Percentiles rank a stretch among this genome's conserved stretches.
Evolutionary conservation across 345 rosid genomes (phyloP).

Genomic region (Syzygium grande): DNA sequence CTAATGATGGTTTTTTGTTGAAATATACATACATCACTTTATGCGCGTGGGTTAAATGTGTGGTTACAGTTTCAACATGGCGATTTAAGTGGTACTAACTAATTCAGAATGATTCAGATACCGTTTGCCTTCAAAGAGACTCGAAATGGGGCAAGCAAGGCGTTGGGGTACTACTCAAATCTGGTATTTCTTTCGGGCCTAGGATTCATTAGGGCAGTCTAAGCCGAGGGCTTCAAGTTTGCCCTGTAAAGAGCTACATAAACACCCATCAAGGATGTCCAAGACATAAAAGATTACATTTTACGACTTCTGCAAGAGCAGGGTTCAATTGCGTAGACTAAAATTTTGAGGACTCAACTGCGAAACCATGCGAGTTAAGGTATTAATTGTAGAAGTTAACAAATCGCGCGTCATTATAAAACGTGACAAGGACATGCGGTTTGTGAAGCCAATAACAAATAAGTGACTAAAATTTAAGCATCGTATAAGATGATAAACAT

Average conservation of each 20-base stretch:
- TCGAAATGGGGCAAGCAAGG: background rate
- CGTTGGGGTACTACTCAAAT: background rate
- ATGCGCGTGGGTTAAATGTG: background rate
- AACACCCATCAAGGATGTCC: background rate
- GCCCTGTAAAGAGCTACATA: background rate
- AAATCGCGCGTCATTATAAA: background rate
- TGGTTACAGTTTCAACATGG: background rate
- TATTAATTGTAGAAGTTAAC: background rate
- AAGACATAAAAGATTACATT: background rate
- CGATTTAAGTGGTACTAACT: background rate
- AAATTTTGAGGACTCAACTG: background rate
- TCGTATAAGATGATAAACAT: background rate
- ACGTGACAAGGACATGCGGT: background rate
- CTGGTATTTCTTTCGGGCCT: background rate
- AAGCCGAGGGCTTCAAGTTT: background rate
- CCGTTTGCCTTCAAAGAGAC: background rate
- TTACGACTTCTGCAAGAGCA: background rate
- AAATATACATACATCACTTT: background rate
- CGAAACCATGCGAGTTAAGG: background rate
- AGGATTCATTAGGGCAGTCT: background rate
- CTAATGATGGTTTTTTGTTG: background rate
- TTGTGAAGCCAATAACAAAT: background rate
- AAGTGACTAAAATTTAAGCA: background rate
- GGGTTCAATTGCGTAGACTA: background rate
- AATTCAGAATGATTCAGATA: background rate